These are phyloP conservation scores for Beauveria australis DNA, from an alignment of 2,329 filamentous ascomycete genomes.

Conservation along the genomic window DNA sequence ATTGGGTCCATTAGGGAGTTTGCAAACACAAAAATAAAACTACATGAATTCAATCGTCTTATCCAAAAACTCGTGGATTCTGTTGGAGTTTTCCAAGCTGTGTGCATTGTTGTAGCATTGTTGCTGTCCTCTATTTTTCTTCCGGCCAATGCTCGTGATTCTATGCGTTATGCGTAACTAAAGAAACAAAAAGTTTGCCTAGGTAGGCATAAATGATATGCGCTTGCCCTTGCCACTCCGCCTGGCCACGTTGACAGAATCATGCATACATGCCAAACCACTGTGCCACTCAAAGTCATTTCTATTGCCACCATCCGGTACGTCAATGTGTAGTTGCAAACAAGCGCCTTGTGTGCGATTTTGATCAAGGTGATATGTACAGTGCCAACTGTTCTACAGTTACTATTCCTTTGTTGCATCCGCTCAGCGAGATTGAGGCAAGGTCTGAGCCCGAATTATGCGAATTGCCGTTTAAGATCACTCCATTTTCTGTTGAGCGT, in stretches of 20 bases:
- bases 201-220: neutral
- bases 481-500: conserved; percentile 68
- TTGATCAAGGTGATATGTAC: conserved; percentile 7
- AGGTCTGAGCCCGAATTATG: conserved; percentile 20
- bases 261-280: neutral
- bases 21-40: conserved; percentile 8
- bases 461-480: conserved; percentile 57
- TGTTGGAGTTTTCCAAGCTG: neutral
- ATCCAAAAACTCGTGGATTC: neutral
- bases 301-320: neutral
- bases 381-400: conserved; percentile 1
- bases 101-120: neutral
- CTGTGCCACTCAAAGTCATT: neutral
- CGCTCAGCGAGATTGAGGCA: neutral
- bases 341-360: neutral
- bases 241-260: neutral
- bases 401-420: neutral
- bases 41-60: conserved; percentile 1
- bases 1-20: conserved; percentile 30
- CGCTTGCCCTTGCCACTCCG: neutral
- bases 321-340: neutral
- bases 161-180: neutral
- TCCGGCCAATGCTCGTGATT: neutral
- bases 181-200: neutral
- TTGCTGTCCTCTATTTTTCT: neutral